Percentiles rank a stretch among this genome's conserved stretches.
Evolutionary conservation across 495 filamentous ascomycete species (phyloP).

Genomic region (Daldinia grandis): DNA sequence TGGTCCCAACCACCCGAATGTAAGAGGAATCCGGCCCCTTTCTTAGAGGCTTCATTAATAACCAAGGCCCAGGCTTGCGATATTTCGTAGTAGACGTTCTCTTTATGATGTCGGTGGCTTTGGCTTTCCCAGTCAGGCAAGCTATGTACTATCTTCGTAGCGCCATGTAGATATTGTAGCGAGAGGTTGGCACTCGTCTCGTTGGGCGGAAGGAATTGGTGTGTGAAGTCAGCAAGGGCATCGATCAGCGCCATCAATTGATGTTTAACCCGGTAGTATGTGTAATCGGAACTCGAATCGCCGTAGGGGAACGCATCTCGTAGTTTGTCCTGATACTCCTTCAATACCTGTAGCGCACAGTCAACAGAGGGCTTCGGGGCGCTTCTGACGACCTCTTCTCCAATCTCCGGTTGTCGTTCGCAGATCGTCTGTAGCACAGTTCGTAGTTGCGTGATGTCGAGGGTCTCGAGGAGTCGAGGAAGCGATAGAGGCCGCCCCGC

Average conservation of each 20-base stretch:
- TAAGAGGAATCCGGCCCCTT: conserved; percentile 87
- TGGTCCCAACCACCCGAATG: conserved; percentile 96
- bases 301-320: conserved; percentile 88
- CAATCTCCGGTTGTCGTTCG: conserved; percentile 83
- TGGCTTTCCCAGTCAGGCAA: conserved; percentile 87
- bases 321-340: conserved; percentile 79
- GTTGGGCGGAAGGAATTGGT: conserved; percentile 91
- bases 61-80: conserved; percentile 92
- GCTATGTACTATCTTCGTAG: conserved; percentile 86
- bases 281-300: conserved; percentile 85
- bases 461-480: conserved; percentile 86
- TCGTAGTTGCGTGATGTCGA: conserved; percentile 83
- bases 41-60: conserved; percentile 88
- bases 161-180: conserved; percentile 85
- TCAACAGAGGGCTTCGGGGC: conserved; percentile 85
- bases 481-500: conserved; percentile 82
- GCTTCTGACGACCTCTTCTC: conserved; percentile 80
- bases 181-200: conserved; percentile 82
- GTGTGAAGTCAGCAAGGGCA: conserved; percentile 90
- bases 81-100: conserved; percentile 95
- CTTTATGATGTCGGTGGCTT: conserved; percentile 87
- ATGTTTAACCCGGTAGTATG: conserved; percentile 90
- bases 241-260: conserved; percentile 82
- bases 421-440: conserved; percentile 85
- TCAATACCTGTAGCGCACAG: conserved; percentile 79